Evolutionary conservation across 345 rosid genomes (phyloP).

Genomic region (Bruguiera gymnorhiza): DNA sequence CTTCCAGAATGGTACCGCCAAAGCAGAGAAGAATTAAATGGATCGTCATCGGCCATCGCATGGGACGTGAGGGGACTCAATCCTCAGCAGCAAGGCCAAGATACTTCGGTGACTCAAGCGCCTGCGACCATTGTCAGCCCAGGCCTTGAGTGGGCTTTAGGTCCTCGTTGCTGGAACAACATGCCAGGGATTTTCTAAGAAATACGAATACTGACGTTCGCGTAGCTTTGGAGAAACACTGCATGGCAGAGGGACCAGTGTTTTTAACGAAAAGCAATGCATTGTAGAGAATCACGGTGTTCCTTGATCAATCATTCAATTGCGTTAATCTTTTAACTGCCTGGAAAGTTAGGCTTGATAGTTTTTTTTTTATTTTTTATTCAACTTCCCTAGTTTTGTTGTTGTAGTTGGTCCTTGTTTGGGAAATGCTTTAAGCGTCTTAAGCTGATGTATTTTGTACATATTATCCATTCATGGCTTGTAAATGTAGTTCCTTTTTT

Average conservation of each 20-base stretch:
- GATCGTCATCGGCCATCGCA: constrained; percentile 15
- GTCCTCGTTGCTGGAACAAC: constrained; percentile 49
- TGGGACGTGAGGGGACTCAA: constrained; percentile 15
- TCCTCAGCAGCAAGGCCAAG: constrained; percentile 15
- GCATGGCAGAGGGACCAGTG: background rate
- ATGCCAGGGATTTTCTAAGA: constrained; percentile 55
- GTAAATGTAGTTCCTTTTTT: no score
- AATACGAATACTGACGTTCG: constrained; percentile 4
- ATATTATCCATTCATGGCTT: background rate
- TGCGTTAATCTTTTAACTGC: background rate
- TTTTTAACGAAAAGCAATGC: background rate
- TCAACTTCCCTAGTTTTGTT: background rate
- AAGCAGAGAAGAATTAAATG: constrained; percentile 16
- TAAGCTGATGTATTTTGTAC: background rate
- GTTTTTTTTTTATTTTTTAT: background rate
- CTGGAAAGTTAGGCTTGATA: constrained; percentile 4
- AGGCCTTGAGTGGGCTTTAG: constrained; percentile 21
- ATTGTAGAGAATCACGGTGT: no score
- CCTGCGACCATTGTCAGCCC: constrained; percentile 21
- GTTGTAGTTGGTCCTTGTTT: background rate
- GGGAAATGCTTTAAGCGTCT: background rate
- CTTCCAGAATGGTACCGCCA: constrained; percentile 61
- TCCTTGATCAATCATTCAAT: no score
- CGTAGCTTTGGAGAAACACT: background rate
- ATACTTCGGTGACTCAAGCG: background rate